A percentile compares a stretch with the other conserved stretches of the same genome.
Conservation (phyloP, 164 flowering plant genomes). For the Protea cynaroides region DNA sequence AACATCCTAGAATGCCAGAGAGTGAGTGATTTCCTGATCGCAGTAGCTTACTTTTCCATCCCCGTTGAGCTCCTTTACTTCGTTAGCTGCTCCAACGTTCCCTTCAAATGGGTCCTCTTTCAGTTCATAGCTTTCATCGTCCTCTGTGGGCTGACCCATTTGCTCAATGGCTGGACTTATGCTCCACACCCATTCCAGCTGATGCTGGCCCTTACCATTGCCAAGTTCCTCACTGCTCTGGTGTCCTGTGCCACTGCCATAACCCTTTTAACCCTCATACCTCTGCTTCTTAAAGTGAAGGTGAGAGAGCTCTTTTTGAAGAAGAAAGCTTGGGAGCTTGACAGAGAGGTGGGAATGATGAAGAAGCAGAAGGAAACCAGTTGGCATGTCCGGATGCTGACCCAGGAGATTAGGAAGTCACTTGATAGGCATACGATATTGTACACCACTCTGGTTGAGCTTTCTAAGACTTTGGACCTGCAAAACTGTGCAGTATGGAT, state of each 20-base stretch:
- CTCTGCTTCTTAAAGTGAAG: slow-evolving; percentile 80
- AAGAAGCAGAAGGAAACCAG: slow-evolving; percentile 75
- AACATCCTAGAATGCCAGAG: slow-evolving; percentile 66
- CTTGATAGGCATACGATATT: slow-evolving; percentile 85
- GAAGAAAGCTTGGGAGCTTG: slow-evolving; percentile 88
- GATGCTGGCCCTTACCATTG: slow-evolving; percentile 73
- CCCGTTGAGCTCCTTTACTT: slow-evolving; percentile 92
- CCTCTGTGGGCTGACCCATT: slow-evolving; percentile 89
- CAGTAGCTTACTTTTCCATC: slow-evolving; percentile 91
- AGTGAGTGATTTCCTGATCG: slow-evolving; percentile 90
- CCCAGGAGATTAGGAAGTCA: slow-evolving; percentile 88
- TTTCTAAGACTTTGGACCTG: slow-evolving; percentile 75
- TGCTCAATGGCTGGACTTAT: slow-evolving; percentile 84
- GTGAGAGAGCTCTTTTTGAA: slow-evolving; percentile 84
- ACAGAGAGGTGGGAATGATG: slow-evolving; percentile 79
- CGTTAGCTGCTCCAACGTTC: slow-evolving; percentile 85
- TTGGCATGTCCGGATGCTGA: slow-evolving; percentile 91
- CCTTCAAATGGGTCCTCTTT: slow-evolving; percentile 92
- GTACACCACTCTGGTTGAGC: slow-evolving; percentile 79
- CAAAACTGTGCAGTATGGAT: slow-evolving; percentile 95
- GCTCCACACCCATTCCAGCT: slow-evolving; percentile 73
- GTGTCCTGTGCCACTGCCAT: slow-evolving; percentile 94
- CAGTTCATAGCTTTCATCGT: slow-evolving; percentile 95
- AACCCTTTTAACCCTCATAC: slow-evolving; percentile 79
- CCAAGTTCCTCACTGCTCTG: slow-evolving; percentile 86